phyloP scores from a whole-genome alignment of 352 stramenopile genomes.

The Pythium guiyangense region DNA sequence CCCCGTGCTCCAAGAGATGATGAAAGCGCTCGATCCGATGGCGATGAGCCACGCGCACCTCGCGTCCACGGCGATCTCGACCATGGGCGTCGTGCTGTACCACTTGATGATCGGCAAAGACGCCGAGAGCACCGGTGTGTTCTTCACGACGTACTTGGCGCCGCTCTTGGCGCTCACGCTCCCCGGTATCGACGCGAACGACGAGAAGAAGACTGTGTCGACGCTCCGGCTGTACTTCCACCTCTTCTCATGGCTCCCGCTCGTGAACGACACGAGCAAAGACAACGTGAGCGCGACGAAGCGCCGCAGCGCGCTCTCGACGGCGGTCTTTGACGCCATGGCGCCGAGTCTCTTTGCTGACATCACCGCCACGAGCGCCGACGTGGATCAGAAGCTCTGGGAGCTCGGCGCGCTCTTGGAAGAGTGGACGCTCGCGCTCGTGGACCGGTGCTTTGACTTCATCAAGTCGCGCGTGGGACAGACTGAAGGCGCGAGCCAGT shows the following conservation, averaged over 20 bases:
- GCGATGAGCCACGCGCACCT: slow-evolving; percentile 71
- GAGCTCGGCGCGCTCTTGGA: slow-evolving; percentile 53
- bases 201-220: slow-evolving; percentile 66
- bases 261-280: slow-evolving; percentile 64
- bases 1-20: slow-evolving; percentile 58
- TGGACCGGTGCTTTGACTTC: slow-evolving; percentile 65
- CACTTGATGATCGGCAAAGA: slow-evolving; percentile 62
- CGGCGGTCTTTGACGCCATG: slow-evolving; percentile 39
- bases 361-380: slow-evolving; percentile 19
- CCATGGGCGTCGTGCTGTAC: slow-evolving; percentile 52
- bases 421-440: slow-evolving; percentile 53
- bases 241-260: slow-evolving; percentile 58
- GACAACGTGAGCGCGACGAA: slow-evolving; percentile 31
- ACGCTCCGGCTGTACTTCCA: slow-evolving; percentile 68
- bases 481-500: slow-evolving; percentile 19
- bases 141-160: slow-evolving; percentile 55
- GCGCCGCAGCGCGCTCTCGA: slow-evolving; percentile 24
- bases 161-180: slow-evolving; percentile 57
- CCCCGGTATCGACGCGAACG: slow-evolving; percentile 69
- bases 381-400: slow-evolving; percentile 54
- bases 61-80: slow-evolving; percentile 63
- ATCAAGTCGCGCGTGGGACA: slow-evolving; percentile 47
- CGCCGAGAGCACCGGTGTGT: slow-evolving; percentile 30
- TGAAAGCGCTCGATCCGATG: slow-evolving; percentile 58
- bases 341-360: slow-evolving; percentile 34